These are phyloP conservation scores for Chaetomiaceae sp. DNA, from an alignment of 2,329 filamentous ascomycete genomes.

Conservation along the genomic window DNA sequence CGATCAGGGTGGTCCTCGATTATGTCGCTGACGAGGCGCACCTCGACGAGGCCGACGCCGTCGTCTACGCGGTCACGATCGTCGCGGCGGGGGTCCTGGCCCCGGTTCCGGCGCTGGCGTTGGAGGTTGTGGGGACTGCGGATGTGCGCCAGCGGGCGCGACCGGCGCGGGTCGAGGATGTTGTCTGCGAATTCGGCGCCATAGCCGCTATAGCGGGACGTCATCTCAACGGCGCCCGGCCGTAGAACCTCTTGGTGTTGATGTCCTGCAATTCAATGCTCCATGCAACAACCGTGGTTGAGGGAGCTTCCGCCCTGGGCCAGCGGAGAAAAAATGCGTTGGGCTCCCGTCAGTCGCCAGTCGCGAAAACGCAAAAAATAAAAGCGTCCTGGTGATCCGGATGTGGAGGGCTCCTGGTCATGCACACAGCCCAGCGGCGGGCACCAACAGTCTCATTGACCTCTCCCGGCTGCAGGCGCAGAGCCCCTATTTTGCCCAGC, in stretches of 20 bases:
- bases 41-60: not conserved
- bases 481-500: not conserved
- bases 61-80: not conserved
- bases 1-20: slow-evolving; percentile 11
- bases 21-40: slow-evolving; percentile 5
- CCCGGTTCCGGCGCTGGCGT: not conserved
- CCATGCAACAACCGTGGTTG: too few species aligned
- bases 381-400: too few species aligned
- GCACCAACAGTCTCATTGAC: not conserved
- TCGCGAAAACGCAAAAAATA: too few species aligned
- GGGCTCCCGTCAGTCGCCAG: too few species aligned
- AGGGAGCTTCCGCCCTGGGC: too few species aligned
- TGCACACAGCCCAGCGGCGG: slow-evolving; percentile 8
- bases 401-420: too few species aligned
- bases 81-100: not conserved
- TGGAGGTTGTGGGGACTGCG: not conserved
- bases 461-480: not conserved
- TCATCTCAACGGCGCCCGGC: too few species aligned
- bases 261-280: too few species aligned
- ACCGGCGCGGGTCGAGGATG: slow-evolving; percentile 5
- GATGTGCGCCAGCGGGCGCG: slow-evolving; percentile 6
- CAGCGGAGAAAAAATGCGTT: too few species aligned
- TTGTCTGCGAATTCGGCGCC: slow-evolving; percentile 4
- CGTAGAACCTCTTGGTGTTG: too few species aligned
- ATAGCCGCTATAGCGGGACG: too few species aligned